phyloP scores from a whole-genome alignment of 129 eudicot genomes.

The Flaveria trinervia region DNA sequence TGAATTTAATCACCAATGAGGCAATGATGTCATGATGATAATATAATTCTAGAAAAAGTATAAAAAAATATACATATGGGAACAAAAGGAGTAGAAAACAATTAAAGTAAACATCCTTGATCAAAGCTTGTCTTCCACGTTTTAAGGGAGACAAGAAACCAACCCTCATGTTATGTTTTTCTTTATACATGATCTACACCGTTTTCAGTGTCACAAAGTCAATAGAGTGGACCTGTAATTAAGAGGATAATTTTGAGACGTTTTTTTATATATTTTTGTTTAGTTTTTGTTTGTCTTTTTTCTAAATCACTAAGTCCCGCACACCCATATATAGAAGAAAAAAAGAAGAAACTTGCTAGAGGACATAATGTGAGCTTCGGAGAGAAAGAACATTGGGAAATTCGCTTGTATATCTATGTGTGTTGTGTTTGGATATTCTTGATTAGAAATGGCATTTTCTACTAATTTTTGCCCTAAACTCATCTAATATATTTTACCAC shows the following conservation, averaged over 20 bases:
- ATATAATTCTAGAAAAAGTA: neutral
- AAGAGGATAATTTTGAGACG: neutral
- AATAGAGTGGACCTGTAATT: slow-evolving; percentile 17
- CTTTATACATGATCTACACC: slow-evolving; percentile 18
- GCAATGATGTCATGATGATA: slow-evolving; percentile 39
- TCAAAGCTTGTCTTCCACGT: slow-evolving; percentile 12
- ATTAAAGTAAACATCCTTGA: slow-evolving; percentile 12
- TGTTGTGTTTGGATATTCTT: too few relatives aligned
- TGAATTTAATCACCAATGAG: slow-evolving; percentile 27
- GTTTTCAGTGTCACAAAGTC: slow-evolving; percentile 34
- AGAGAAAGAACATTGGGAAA: too few relatives aligned
- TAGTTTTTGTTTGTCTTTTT: neutral
- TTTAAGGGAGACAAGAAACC: slow-evolving; percentile 34
- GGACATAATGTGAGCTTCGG: too few relatives aligned
- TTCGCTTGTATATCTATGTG: too few relatives aligned
- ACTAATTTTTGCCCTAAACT: too few relatives aligned
- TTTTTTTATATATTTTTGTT: neutral
- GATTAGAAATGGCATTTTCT: too few relatives aligned
- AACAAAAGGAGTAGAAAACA: slow-evolving; percentile 5
- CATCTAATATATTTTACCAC: too few relatives aligned
- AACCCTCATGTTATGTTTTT: slow-evolving; percentile 27
- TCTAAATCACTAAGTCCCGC: too few relatives aligned
- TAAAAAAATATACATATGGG: neutral
- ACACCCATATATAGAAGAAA: too few relatives aligned
- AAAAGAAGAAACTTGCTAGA: too few relatives aligned